These are phyloP conservation scores for Neolentinus lepideus DNA, from an alignment of 1,284 basidiomycete species.

Conservation along the genomic window DNA sequence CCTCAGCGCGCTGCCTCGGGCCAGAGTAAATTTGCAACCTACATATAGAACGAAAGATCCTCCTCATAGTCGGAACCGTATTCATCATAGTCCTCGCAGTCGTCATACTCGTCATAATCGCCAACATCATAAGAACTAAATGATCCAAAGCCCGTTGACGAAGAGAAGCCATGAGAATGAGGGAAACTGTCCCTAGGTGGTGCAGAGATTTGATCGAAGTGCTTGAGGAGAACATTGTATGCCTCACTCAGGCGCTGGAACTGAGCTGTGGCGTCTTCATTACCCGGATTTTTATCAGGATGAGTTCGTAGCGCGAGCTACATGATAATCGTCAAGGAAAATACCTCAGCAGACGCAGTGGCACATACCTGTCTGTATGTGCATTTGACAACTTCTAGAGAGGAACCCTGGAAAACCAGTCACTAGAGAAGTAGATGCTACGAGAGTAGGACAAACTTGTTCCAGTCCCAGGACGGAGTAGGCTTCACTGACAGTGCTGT, in stretches of 20 bases:
- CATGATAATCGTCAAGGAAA: constrained; percentile 1
- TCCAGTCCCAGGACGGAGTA: constrained; percentile 52
- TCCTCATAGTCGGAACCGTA: constrained; percentile 21
- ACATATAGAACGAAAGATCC: constrained; percentile 37
- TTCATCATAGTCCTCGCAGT: constrained; percentile 25
- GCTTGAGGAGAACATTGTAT: constrained; percentile 50
- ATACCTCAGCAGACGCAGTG: constrained; percentile 4
- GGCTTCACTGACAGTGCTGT: constrained; percentile 36
- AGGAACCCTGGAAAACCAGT: constrained; percentile 37
- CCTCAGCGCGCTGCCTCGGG: constrained; percentile 1
- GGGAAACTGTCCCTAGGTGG: constrained; percentile 16
- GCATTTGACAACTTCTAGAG: constrained; percentile 55
- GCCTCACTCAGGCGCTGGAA: constrained; percentile 66
- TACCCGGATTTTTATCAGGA: constrained; percentile 66
- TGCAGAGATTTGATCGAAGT: constrained; percentile 33
- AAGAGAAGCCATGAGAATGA: constrained; percentile 10
- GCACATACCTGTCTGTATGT: constrained; percentile 56
- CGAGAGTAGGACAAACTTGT: constrained; percentile 25
- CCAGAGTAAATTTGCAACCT: constrained; percentile 7
- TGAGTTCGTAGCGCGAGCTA: constrained; percentile 61
- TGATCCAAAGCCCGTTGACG: constrained; percentile 7
- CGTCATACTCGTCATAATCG: constrained; percentile 17
- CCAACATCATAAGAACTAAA: background rate
- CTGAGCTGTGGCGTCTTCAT: constrained; percentile 54
- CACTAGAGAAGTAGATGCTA: background rate